These are phyloP conservation scores for Begonia masoniana DNA, from an alignment of 306 rosid genomes.

Conservation along the genomic window DNA sequence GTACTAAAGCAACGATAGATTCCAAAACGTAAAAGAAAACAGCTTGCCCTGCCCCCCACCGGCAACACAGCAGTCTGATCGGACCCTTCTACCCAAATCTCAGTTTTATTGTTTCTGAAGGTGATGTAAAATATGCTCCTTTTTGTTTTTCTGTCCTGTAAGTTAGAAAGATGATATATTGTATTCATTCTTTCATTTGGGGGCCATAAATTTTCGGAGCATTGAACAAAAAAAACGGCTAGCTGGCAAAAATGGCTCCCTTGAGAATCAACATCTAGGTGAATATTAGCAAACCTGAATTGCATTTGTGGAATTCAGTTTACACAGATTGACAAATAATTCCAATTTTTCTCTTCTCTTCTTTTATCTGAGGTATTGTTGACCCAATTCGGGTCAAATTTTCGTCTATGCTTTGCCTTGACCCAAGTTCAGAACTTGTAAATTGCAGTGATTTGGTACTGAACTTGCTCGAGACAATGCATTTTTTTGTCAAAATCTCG, in stretches of 20 bases:
- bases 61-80: not conserved
- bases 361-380: not conserved
- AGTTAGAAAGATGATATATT: conserved; percentile 31
- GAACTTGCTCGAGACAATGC: no score
- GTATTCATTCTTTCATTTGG: conserved; percentile 38
- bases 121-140: conserved; percentile 42
- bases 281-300: conserved; percentile 31
- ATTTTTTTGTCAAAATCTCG: no score
- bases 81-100: conserved; percentile 7
- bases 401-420: no score
- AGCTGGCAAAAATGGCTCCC: conserved; percentile 22
- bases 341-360: not conserved
- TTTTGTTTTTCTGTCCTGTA: conserved; percentile 12
- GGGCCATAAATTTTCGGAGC: conserved; percentile 11
- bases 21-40: no score
- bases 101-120: conserved; percentile 13
- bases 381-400: no score
- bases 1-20: conserved; percentile 36
- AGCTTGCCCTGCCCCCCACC: no score
- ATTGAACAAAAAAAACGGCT: conserved; percentile 2
- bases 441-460: no score
- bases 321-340: conserved; percentile 5
- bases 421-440: no score
- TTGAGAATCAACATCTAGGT: conserved; percentile 23
- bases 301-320: conserved; percentile 50